A percentile compares a stretch with the other conserved stretches of the same genome.
phyloP scores from a whole-genome alignment of 2,329 filamentous ascomycete genomes.

The Huntiella omanensis region DNA sequence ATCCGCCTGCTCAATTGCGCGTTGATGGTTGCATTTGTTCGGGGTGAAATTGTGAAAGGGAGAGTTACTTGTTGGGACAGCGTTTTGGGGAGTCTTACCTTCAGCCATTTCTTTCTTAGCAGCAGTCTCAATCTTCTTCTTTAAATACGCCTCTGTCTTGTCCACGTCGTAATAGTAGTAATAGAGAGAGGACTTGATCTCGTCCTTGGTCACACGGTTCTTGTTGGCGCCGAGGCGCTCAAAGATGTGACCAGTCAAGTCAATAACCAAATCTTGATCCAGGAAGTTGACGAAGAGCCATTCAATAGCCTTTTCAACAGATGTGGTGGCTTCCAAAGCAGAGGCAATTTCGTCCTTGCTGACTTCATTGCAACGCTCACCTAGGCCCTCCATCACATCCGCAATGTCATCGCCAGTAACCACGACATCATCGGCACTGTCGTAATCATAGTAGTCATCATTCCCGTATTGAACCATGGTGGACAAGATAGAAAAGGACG shows the following conservation, averaged over 20 bases:
- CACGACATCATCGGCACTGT: conserved; percentile 3
- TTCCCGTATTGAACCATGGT: conserved; percentile 18
- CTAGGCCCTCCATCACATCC: conserved; percentile 1
- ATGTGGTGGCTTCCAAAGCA: not conserved
- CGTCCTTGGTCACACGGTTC: conserved; percentile 29
- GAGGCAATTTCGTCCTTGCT: conserved; percentile 6
- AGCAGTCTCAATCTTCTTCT: conserved; percentile 26
- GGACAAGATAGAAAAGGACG: no score
- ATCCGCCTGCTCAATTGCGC: not conserved
- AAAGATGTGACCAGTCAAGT: conserved; percentile 1
- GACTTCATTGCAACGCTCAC: conserved; percentile 6
- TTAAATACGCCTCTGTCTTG: conserved; percentile 57
- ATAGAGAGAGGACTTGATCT: conserved; percentile 72
- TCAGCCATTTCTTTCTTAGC: conserved; percentile 26
- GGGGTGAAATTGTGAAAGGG: not conserved
- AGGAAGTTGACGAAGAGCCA: conserved; percentile 6
- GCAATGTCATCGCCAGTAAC: conserved; percentile 1
- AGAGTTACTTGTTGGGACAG: conserved; percentile 2
- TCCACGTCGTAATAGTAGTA: conserved; percentile 77
- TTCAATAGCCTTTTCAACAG: not conserved
- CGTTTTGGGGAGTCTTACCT: conserved; percentile 20
- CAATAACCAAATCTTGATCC: conserved; percentile 5
- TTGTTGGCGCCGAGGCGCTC: conserved; percentile 28
- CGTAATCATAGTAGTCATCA: conserved; percentile 18
- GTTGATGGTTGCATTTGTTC: not conserved